These are phyloP conservation scores for Ogataea populi-albae DNA, from an alignment of 805 yeast genomes.

Conservation along the genomic window DNA sequence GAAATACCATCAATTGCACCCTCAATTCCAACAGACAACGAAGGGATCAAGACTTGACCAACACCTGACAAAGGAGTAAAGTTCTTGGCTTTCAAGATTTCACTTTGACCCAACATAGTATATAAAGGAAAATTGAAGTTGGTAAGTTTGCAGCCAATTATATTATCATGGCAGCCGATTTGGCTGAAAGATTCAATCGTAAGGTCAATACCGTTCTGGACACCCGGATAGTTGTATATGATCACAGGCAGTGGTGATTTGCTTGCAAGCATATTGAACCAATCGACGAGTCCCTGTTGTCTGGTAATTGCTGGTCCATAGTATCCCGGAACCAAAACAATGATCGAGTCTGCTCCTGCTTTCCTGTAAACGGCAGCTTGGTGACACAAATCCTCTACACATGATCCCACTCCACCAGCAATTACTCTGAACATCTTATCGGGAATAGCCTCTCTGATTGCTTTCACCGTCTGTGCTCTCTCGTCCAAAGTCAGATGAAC, in stretches of 20 bases:
- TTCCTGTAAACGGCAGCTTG: slow-evolving; percentile 35
- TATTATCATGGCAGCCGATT: slow-evolving; percentile 42
- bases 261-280: slow-evolving; percentile 41
- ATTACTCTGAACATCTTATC: slow-evolving; percentile 37
- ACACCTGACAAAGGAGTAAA: slow-evolving; percentile 49
- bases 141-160: slow-evolving; percentile 50
- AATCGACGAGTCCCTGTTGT: slow-evolving; percentile 45
- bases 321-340: slow-evolving; percentile 47
- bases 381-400: slow-evolving; percentile 41
- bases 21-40: slow-evolving; percentile 41
- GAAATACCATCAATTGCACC: slow-evolving; percentile 54
- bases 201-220: slow-evolving; percentile 37
- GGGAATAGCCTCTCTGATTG: slow-evolving; percentile 37
- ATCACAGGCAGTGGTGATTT: slow-evolving; percentile 40
- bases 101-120: slow-evolving; percentile 43
- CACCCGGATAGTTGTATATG: slow-evolving; percentile 47
- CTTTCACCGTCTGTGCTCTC: slow-evolving; percentile 34
- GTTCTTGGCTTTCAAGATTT: slow-evolving; percentile 35
- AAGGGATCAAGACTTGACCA: slow-evolving; percentile 50
- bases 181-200: slow-evolving; percentile 36
- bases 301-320: slow-evolving; percentile 41
- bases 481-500: slow-evolving; percentile 46
- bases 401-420: slow-evolving; percentile 48
- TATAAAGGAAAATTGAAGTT: slow-evolving; percentile 49
- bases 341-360: slow-evolving; percentile 37